Evolutionary conservation across 441 rosid genomes (phyloP).

Genomic region (Raphanus hybrid): DNA sequence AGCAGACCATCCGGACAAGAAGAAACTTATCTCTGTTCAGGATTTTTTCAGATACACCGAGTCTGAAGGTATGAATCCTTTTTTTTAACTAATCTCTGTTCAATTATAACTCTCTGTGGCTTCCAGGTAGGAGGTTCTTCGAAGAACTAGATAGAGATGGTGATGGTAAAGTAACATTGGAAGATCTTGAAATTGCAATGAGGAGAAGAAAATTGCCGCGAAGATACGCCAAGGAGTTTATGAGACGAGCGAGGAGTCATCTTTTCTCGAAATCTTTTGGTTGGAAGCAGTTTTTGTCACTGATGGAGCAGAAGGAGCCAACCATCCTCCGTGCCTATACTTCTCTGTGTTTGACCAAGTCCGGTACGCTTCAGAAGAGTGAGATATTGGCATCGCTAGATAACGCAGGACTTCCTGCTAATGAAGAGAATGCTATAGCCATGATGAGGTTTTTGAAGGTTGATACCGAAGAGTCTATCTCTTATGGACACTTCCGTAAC

Average conservation of each 20-base stretch:
- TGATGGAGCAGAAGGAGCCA: constrained; percentile 99
- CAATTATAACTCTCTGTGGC: constrained; percentile 20
- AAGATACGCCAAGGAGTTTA: constrained; percentile 86
- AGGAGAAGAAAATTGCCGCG: constrained; percentile 84
- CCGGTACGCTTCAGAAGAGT: constrained; percentile 96
- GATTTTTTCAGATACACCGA: constrained; percentile 99
- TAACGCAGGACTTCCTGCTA: constrained; percentile 96
- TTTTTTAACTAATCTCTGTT: too few relatives aligned
- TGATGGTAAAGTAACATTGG: constrained; percentile 93
- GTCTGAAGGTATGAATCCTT: constrained; percentile 74
- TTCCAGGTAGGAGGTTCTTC: constrained; percentile 88
- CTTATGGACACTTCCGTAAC: constrained; percentile 97
- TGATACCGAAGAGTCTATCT: constrained; percentile 89
- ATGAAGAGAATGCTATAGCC: constrained; percentile 93
- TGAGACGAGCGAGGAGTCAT: constrained; percentile 86
- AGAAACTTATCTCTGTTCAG: constrained; percentile 91
- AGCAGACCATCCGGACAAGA: constrained; percentile 93
- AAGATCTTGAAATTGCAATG: constrained; percentile 95
- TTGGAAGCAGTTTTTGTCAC: constrained; percentile 94
- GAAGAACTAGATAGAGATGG: constrained; percentile 98
- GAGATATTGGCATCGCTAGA: constrained; percentile 85
- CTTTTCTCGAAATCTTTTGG: constrained; percentile 94
- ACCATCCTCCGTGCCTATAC: constrained; percentile 97
- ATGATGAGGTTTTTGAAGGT: constrained; percentile 95
- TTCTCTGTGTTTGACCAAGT: constrained; percentile 88